A percentile compares a stretch with the other conserved stretches of the same genome.
phyloP scores from a whole-genome alignment of 2,329 filamentous ascomycete genomes.

The Phoma sp. region DNA sequence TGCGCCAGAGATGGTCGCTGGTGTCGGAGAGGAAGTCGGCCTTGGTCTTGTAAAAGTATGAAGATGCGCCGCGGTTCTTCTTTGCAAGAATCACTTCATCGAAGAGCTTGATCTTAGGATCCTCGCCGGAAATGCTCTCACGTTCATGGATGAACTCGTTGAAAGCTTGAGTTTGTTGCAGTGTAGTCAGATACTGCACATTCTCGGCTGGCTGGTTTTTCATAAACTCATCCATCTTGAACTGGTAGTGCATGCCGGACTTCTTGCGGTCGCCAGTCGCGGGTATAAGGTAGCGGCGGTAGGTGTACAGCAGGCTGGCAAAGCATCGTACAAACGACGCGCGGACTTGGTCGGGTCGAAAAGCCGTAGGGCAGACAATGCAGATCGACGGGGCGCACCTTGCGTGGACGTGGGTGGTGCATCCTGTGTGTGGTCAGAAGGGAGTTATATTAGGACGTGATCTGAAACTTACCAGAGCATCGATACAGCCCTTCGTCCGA shows the following conservation, averaged over 20 bases:
- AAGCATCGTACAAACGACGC: constrained; percentile 74
- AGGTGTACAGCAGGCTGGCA: constrained; percentile 72
- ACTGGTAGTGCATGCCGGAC: constrained; percentile 66
- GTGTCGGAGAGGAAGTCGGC: constrained; percentile 72
- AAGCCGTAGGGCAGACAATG: constrained; percentile 70
- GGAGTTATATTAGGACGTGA: constrained; percentile 5
- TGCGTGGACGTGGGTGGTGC: constrained; percentile 62
- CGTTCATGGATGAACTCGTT: constrained; percentile 87
- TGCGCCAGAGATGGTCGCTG: constrained; percentile 80
- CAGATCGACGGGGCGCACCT: constrained; percentile 66
- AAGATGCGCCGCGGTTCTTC: constrained; percentile 69
- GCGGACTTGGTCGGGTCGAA: constrained; percentile 70
- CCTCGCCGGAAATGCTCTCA: constrained; percentile 67
- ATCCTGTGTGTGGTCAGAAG: constrained; percentile 55
- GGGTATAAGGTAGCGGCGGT: constrained; percentile 67
- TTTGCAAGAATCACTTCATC: constrained; percentile 86
- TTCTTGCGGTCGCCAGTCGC: constrained; percentile 68
- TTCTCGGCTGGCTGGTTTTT: constrained; percentile 69
- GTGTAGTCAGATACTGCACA: constrained; percentile 66
- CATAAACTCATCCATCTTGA: constrained; percentile 71
- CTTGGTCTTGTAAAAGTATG: constrained; percentile 66
- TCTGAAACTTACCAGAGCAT: constrained; percentile 61
- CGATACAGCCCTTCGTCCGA: constrained; percentile 76
- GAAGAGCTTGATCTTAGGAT: constrained; percentile 75
- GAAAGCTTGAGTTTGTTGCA: constrained; percentile 73